Evolutionary conservation across 2,329 filamentous ascomycete species (phyloP).

Genomic region (Colletotrichum spinosum): DNA sequence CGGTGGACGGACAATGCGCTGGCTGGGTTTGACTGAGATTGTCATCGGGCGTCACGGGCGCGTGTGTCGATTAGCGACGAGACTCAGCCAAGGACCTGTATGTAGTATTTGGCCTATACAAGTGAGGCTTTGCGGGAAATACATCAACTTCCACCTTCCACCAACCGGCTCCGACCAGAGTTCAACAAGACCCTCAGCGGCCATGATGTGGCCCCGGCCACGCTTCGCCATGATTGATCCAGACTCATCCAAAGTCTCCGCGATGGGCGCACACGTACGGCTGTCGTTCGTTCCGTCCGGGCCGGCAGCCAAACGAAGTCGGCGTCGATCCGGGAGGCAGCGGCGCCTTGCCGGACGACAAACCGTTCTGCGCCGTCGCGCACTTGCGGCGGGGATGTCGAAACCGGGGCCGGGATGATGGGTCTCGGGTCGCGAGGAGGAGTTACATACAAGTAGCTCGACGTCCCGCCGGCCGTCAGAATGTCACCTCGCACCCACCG

Average conservation of each 20-base stretch:
- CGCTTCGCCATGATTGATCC: neutral
- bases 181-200: neutral
- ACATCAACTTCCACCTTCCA: neutral
- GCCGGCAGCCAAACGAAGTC: neutral
- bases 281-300: neutral
- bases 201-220: neutral
- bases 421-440: too few relatives aligned
- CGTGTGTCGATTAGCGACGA: neutral
- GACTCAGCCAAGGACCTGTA: too few relatives aligned
- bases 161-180: too few relatives aligned
- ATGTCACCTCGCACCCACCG: constrained; percentile 17
- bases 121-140: neutral
- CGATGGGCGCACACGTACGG: neutral
- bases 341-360: neutral
- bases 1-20: constrained; percentile 49
- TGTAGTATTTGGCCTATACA: too few relatives aligned
- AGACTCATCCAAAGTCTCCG: neutral
- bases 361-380: too few relatives aligned
- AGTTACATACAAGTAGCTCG: too few relatives aligned
- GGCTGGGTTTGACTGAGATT: constrained; percentile 7
- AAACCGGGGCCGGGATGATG: neutral
- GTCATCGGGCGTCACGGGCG: neutral
- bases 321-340: constrained; percentile 8
- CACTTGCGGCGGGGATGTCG: neutral
- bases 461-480: neutral